Conservation (phyloP, 1,284 basidiomycete species). For the Marasmius fiardii region DNA sequence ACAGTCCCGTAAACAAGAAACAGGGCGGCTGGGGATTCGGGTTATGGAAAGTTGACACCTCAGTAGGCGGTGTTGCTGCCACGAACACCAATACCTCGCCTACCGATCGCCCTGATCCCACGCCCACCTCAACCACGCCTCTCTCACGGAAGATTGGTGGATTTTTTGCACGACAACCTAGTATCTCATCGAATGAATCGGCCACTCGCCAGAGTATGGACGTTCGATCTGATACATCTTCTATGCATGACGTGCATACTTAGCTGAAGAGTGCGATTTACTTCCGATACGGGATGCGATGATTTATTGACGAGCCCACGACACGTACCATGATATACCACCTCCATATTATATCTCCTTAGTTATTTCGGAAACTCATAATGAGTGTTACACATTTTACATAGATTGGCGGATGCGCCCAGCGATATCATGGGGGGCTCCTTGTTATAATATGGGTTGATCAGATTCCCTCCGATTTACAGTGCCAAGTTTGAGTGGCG, state of each 20-base stretch:
- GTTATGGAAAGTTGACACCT: slow-evolving; percentile 1
- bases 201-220: neutral
- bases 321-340: neutral
- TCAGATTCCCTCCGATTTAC: too few relatives aligned
- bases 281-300: too few relatives aligned
- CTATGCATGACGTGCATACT: neutral
- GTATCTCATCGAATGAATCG: neutral
- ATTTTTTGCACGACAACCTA: neutral
- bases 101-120: too few relatives aligned
- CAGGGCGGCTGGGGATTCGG: neutral
- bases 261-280: neutral
- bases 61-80: neutral
- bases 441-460: too few relatives aligned
- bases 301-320: too few relatives aligned
- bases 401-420: too few relatives aligned
- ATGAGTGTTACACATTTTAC: too few relatives aligned
- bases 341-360: too few relatives aligned
- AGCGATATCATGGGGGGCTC: too few relatives aligned
- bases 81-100: neutral
- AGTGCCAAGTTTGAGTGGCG: too few relatives aligned
- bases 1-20: neutral
- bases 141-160: neutral
- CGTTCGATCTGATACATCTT: slow-evolving; percentile 1
- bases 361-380: too few relatives aligned
- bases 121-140: neutral